Evolutionary conservation across 345 rosid genomes (phyloP).

Genomic region (Ailanthus altissimus): DNA sequence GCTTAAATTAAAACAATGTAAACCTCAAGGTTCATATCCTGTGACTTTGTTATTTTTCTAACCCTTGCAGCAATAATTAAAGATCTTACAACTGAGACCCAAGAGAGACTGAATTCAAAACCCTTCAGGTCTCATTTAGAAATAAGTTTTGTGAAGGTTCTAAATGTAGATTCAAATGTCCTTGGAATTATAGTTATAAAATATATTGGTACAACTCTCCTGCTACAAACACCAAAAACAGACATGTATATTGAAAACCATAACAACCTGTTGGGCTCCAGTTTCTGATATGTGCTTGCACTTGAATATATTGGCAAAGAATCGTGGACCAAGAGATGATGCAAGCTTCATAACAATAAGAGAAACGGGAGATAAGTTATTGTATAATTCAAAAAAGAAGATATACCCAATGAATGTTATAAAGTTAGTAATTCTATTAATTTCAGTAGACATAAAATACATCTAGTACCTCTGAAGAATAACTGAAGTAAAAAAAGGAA

Average conservation of each 20-base stretch:
- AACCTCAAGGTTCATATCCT: neutral
- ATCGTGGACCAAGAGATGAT: constrained; percentile 96
- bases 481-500: neutral
- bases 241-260: constrained; percentile 7
- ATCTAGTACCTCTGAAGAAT: neutral
- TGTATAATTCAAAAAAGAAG: neutral
- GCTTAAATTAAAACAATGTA: neutral
- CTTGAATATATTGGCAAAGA: constrained; percentile 90
- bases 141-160: neutral
- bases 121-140: neutral
- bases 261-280: constrained; percentile 90
- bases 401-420: neutral
- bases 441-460: neutral
- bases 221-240: neutral
- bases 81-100: neutral
- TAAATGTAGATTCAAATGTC: neutral
- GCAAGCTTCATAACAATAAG: constrained; percentile 69
- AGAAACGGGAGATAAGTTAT: constrained; percentile 9
- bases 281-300: constrained; percentile 97
- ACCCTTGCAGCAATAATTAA: neutral
- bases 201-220: neutral
- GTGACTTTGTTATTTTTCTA: neutral
- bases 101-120: neutral
- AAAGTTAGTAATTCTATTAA: neutral
- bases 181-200: neutral